These are phyloP conservation scores for Ustilago esculenta DNA, from an alignment of 1,284 basidiomycete genomes.

Conservation along the genomic window DNA sequence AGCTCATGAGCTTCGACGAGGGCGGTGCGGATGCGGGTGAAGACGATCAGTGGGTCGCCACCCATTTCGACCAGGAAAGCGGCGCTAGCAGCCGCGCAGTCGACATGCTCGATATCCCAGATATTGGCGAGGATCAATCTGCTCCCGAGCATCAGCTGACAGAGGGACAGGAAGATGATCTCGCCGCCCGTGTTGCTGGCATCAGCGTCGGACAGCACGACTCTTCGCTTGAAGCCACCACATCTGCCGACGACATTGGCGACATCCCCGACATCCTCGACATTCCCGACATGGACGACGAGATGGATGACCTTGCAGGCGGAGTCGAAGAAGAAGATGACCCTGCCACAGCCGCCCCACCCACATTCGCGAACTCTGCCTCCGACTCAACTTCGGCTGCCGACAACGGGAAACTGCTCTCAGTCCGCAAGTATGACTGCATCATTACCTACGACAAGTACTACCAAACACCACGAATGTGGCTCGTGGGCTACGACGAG, in stretches of 20 bases:
- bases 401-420: constrained; percentile 76
- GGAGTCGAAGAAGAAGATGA: constrained; percentile 62
- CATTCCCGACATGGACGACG: constrained; percentile 61
- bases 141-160: constrained; percentile 51
- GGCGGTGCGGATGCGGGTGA: constrained; percentile 29
- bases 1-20: constrained; percentile 50
- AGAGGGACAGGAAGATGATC: constrained; percentile 55
- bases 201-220: constrained; percentile 27
- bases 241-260: constrained; percentile 20
- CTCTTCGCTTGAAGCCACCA: constrained; percentile 3
- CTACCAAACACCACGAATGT: constrained; percentile 64
- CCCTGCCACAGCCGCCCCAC: constrained; percentile 57
- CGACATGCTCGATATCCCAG: constrained; percentile 62
- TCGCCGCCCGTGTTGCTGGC: constrained; percentile 53
- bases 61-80: constrained; percentile 30
- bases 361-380: constrained; percentile 3
- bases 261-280: constrained; percentile 56
- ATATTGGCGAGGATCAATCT: constrained; percentile 51
- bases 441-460: constrained; percentile 98
- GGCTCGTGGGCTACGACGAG: constrained; percentile 66
- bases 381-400: constrained; percentile 69
- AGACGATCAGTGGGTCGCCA: constrained; percentile 57
- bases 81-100: constrained; percentile 10
- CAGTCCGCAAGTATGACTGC: constrained; percentile 98
- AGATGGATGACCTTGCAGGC: constrained; percentile 51